phyloP scores from a whole-genome alignment of 441 rosid species.

The Lepidium campestre region DNA sequence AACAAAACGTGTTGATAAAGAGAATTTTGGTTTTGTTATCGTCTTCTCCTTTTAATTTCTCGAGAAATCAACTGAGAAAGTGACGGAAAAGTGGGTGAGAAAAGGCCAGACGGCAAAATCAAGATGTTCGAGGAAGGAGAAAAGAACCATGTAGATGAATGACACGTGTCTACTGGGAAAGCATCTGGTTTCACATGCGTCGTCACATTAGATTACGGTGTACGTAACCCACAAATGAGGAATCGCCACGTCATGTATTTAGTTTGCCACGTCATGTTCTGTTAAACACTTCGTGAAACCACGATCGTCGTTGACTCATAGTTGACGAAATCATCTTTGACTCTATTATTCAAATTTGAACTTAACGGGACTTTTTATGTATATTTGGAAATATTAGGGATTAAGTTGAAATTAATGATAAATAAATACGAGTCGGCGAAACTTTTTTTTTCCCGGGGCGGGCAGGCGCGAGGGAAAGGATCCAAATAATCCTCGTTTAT shows the following conservation, averaged over 20 bases:
- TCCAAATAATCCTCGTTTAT: conserved; percentile 11
- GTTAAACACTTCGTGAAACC: background rate
- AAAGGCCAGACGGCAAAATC: background rate
- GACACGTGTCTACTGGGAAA: conserved; percentile 11
- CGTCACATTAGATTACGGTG: conserved; percentile 3
- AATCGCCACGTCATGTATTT: background rate
- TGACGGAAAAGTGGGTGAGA: conserved; percentile 5
- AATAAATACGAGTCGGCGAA: background rate
- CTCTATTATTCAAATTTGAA: background rate
- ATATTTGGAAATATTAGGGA: background rate
- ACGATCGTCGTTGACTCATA: background rate
- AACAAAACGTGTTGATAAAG: background rate
- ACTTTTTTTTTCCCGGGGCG: background rate
- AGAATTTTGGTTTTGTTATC: background rate
- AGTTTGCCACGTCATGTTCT: background rate
- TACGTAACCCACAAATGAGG: background rate
- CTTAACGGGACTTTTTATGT: background rate
- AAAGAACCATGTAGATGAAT: conserved; percentile 2
- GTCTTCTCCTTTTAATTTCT: background rate
- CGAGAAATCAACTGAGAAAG: conserved; percentile 17
- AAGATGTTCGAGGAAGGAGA: conserved; percentile 11
- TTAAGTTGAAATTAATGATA: background rate
- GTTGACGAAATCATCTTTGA: background rate
- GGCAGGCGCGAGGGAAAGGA: conserved; percentile 12
- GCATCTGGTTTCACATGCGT: conserved; percentile 8